Evolutionary conservation across 257 asterid genomes (phyloP).

Genomic region (Leptodermis oblonga): DNA sequence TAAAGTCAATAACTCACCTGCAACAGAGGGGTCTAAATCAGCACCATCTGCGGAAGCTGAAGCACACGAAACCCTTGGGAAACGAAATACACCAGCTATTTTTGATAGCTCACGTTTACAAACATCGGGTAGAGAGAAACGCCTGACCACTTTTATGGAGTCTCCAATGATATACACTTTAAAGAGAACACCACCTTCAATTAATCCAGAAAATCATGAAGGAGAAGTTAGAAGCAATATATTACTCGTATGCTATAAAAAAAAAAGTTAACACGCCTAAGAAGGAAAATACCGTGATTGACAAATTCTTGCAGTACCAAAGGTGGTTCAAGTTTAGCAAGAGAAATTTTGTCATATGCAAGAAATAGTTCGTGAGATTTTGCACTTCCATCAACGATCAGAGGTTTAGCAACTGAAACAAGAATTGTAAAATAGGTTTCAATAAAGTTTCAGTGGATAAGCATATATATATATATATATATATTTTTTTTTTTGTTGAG

Average conservation of each 20-base stretch:
- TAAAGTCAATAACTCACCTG: slow-evolving; percentile 51
- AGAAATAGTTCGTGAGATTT: slow-evolving; percentile 78
- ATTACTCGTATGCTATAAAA: not conserved
- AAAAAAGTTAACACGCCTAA: not conserved
- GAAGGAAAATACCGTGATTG: slow-evolving; percentile 61
- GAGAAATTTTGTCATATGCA: slow-evolving; percentile 70
- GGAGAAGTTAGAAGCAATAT: not conserved
- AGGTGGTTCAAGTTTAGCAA: slow-evolving; percentile 76
- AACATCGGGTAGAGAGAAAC: slow-evolving; percentile 82
- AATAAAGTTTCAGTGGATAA: not conserved
- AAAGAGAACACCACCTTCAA: slow-evolving; percentile 75
- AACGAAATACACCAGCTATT: slow-evolving; percentile 61
- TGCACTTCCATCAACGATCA: slow-evolving; percentile 45
- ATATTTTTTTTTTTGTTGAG: too few relatives aligned
- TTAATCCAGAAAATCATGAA: slow-evolving; percentile 7
- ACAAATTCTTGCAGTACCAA: slow-evolving; percentile 86
- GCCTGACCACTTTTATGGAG: slow-evolving; percentile 71
- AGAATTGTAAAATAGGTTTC: not conserved
- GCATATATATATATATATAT: too few relatives aligned
- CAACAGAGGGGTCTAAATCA: slow-evolving; percentile 69
- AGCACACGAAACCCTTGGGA: slow-evolving; percentile 88
- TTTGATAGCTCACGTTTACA: slow-evolving; percentile 56
- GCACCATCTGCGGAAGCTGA: slow-evolving; percentile 77
- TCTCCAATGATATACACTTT: slow-evolving; percentile 81
- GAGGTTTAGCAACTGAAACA: slow-evolving; percentile 79